A percentile compares a stretch with the other conserved stretches of the same genome.
These are phyloP conservation scores for Lentinula guzmanii DNA, from an alignment of 768 basidiomycete species.

Conservation along the genomic window DNA sequence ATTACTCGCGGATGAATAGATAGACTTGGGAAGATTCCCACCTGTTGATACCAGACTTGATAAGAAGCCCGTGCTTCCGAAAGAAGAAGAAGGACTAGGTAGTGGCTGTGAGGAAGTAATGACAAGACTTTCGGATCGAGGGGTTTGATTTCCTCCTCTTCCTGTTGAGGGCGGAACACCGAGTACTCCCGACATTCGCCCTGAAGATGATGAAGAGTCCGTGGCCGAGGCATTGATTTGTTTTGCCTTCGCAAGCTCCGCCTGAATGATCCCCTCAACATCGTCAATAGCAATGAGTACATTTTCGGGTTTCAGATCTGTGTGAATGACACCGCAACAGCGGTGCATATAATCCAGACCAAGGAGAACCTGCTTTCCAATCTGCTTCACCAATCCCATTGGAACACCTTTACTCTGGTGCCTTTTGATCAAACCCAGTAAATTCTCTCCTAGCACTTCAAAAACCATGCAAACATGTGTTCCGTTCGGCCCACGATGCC, in stretches of 20 bases:
- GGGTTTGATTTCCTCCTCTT: constrained; percentile 94
- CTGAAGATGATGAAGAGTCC: constrained; percentile 36
- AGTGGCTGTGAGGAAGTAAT: constrained; percentile 94
- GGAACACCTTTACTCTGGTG: constrained; percentile 99
- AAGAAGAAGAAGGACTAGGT: constrained; percentile 77
- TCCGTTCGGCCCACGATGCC: constrained; percentile 94
- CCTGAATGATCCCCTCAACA: constrained; percentile 86
- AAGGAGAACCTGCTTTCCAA: constrained; percentile 90
- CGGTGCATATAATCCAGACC: constrained; percentile 98
- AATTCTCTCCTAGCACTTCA: constrained; percentile 95
- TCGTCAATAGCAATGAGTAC: constrained; percentile 96
- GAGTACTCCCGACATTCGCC: constrained; percentile 54
- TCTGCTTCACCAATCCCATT: constrained; percentile 87
- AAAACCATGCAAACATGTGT: constrained; percentile 99
- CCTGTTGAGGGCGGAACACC: constrained; percentile 93
- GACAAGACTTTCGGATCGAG: constrained; percentile 66
- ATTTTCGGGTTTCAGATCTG: constrained; percentile 98
- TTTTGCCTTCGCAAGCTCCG: constrained; percentile 51
- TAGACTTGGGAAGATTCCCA: constrained; percentile 2
- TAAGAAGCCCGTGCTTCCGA: constrained; percentile 49
- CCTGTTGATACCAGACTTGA: constrained; percentile 1
- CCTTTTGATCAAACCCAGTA: constrained; percentile 93
- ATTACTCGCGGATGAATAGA: constrained; percentile 6
- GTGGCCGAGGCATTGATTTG: constrained; percentile 32
- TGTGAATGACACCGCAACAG: constrained; percentile 96